Evolutionary conservation across 2,329 filamentous ascomycete genomes (phyloP).

Genomic region (Trichophyton rubrum): DNA sequence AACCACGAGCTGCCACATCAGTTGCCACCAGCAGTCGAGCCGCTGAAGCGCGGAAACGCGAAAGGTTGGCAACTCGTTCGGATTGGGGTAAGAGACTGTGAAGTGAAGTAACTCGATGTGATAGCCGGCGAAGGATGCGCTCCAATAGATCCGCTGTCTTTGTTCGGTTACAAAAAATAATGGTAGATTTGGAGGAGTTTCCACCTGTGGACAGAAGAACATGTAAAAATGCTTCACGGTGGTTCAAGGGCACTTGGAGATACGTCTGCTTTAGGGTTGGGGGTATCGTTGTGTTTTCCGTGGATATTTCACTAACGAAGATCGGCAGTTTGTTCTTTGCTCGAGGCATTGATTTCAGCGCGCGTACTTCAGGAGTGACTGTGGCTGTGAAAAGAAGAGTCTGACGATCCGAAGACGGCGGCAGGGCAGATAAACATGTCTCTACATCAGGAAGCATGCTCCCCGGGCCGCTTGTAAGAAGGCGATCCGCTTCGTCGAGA

Average conservation of each 20-base stretch:
- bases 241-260: constrained; percentile 75
- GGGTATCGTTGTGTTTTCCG: constrained; percentile 59
- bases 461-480: constrained; percentile 61
- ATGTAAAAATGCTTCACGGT: constrained; percentile 91
- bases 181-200: constrained; percentile 64
- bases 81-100: constrained; percentile 79
- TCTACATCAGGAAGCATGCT: constrained; percentile 93
- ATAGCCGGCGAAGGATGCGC: constrained; percentile 70
- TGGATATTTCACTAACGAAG: constrained; percentile 76
- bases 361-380: constrained; percentile 80
- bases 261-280: constrained; percentile 71
- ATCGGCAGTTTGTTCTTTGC: constrained; percentile 59
- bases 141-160: constrained; percentile 80
- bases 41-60: constrained; percentile 77
- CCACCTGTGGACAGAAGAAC: constrained; percentile 66
- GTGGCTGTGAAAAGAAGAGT: constrained; percentile 94
- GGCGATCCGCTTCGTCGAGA: constrained; percentile 86
- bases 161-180: constrained; percentile 91
- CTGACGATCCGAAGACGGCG: constrained; percentile 66
- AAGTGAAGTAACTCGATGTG: constrained; percentile 80
- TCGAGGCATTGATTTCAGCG: constrained; percentile 64
- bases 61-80: constrained; percentile 75
- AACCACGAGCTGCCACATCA: constrained; percentile 83
- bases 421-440: constrained; percentile 70
- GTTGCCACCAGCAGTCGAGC: constrained; percentile 87